Base-by-base conservation (phyloP, 164 flowering plant species). In the Platanus orientalis region DNA sequence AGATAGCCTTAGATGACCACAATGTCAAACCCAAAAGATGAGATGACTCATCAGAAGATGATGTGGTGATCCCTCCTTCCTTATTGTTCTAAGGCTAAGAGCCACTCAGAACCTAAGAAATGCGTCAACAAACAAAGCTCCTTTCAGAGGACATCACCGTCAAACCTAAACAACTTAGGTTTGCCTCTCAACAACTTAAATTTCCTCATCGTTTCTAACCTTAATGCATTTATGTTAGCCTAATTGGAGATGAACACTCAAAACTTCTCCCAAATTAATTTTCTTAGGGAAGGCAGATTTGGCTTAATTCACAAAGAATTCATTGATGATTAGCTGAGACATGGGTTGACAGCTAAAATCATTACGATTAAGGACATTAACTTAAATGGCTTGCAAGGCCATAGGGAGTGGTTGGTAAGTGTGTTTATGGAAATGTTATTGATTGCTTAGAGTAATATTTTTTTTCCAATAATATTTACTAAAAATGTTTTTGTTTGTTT, bases 361-460 rank as follows among this genome's bases (percentile, higher is more conserved):
- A 86, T 88, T 21, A 95, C 97, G 12, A 90, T 90, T 32, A 90
- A 90, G 76, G 63, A 72, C 4, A 63, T 92, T 68, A 86, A 92
- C 51, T 72, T 85, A 76, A 87, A 85, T 36, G 96, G 98, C 28
- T 21, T 69, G 3, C 98, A 92, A 60, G 98, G 98, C 19, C 93
- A 86, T 56, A 80, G 72, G 53, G 98, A 92, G 52, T 92, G 98
- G 98, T 83, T 92, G 93, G 98, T 92, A 53, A 77, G 88, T 47
- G n/a, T n/a, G n/a, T n/a, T n/a, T n/a, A n/a, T n/a, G n/a, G n/a
- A n/a, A n/a, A n/a, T n/a, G n/a, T n/a, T n/a, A n/a, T n/a, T n/a
- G n/a, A n/a, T n/a, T n/a, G n/a, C n/a, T n/a, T n/a, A n/a, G n/a
- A n/a, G n/a, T n/a, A n/a, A n/a, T n/a, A n/a, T n/a, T n/a, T n/a